Evolutionary conservation across 2,329 filamentous ascomycete species (phyloP), one percentile per base, ranked within the genome.

Genomic region (Epichloe coenophiala): DNA sequence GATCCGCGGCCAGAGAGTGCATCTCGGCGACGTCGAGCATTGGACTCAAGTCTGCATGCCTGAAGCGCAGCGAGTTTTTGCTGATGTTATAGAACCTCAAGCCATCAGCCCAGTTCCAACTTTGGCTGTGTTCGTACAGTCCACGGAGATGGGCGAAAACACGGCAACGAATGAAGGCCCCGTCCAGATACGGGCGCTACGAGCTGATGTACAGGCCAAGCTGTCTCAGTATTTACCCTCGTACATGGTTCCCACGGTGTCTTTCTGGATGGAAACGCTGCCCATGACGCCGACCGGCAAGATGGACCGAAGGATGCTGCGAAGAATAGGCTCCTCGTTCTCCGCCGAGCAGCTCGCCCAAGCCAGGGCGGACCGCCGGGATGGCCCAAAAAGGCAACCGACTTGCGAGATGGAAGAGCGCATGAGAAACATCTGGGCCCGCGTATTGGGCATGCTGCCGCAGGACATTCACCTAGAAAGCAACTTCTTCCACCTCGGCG

Each of bases 391-490:
- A 33, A 48, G 3, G 27, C 7, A 23, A 47, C 27, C 31, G 19
- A 23, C 38, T 23, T 27, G 49, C 13, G 2, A 21, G 19, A 44
- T 31, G 15, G 43, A 50, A 15, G 19, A 3, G 13, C 6, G 13
- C 1, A 27, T 45, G 43, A 17, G 17, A 31, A 3, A 19, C 2
- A 21, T 52, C 3, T 53, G 47, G 66, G 44, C 51, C 19, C 61
- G 63, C 3, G 65, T 74, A 2, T 60, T 77, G 17, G 58, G 55
- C 2, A 60, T 72, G 1, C 50, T 58, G 1, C 17, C 5, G 15
- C 52, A 23, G 5, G 17, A 13, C 1, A 50, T 53, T 23, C 43
- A 43, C 1, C 31, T 17, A 0, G 44, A 44, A 4, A 57, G 60
- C 41, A 58, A 53, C 50, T 65, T 65, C 51, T 57, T 65, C 44